Percentiles rank a stretch among this genome's conserved stretches.
Evolutionary conservation across 495 filamentous ascomycete genomes (phyloP).

Genomic region (Lichenothelia convexa): DNA sequence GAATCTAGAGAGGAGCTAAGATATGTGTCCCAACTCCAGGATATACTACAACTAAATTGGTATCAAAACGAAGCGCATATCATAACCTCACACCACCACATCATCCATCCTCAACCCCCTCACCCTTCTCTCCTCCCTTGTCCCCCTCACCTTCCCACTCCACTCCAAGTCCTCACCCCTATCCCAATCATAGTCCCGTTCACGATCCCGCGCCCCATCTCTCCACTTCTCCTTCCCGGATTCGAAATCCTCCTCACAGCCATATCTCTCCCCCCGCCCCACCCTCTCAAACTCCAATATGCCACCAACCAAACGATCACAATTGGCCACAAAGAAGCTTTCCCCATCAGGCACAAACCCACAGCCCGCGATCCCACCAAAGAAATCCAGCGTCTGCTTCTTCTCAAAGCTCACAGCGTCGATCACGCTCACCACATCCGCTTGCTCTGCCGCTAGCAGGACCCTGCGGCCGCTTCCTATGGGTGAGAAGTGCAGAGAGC

Average conservation of each 20-base stretch:
- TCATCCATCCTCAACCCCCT: slow-evolving; percentile 1
- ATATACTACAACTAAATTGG: too few species aligned
- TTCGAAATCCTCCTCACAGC: background rate
- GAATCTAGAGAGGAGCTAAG: too few species aligned
- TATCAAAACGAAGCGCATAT: too few species aligned
- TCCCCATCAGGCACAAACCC: slow-evolving; percentile 54
- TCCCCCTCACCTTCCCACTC: background rate
- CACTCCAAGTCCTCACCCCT: too few species aligned
- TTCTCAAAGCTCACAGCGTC: slow-evolving; percentile 48
- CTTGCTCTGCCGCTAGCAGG: slow-evolving; percentile 64
- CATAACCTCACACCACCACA: background rate
- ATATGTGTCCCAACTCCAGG: too few species aligned
- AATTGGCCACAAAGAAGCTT: slow-evolving; percentile 54
- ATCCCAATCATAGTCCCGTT: background rate
- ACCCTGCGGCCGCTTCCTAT: slow-evolving; percentile 55
- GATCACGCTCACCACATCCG: slow-evolving; percentile 64
- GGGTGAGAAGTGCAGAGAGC: slow-evolving; percentile 66
- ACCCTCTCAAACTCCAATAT: slow-evolving; percentile 56
- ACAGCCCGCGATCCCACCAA: slow-evolving; percentile 69
- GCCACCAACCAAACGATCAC: slow-evolving; percentile 59
- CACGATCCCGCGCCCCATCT: background rate
- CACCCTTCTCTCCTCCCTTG: background rate
- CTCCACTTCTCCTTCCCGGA: background rate
- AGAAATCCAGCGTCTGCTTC: slow-evolving; percentile 63
- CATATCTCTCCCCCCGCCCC: slow-evolving; percentile 22